These are phyloP conservation scores for Thinopyrum elongatum DNA, from an alignment of 176 grass and related monocot genomes.

Conservation along the genomic window DNA sequence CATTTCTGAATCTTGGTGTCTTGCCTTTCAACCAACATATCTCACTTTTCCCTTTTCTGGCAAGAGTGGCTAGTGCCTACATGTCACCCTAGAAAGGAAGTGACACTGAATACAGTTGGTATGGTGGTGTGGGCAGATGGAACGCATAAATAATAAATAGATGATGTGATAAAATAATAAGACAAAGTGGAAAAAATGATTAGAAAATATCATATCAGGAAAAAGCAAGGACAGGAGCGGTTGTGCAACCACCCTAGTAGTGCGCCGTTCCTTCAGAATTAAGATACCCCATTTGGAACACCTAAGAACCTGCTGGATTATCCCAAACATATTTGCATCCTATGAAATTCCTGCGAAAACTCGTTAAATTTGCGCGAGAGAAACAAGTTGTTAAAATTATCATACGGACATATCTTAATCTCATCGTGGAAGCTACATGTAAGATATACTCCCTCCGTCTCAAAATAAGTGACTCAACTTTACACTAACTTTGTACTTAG, in stretches of 20 bases:
- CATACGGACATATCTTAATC: not conserved
- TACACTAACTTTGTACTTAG: too few relatives aligned
- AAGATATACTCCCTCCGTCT: too few relatives aligned
- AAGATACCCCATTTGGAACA: not conserved
- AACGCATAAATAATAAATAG: too few relatives aligned
- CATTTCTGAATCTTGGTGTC: conserved; percentile 10
- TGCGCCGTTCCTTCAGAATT: not conserved
- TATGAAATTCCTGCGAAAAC: not conserved
- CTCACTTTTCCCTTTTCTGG: conserved; percentile 23
- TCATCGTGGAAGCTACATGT: not conserved
- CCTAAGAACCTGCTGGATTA: too few relatives aligned
- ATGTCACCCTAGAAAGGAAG: conserved; percentile 9
- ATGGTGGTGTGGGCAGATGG: not conserved
- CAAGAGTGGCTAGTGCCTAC: conserved; percentile 8
- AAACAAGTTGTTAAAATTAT: not conserved
- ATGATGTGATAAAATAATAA: not conserved
- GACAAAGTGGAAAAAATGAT: not conserved
- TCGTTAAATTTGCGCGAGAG: not conserved
- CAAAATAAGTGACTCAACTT: too few relatives aligned
- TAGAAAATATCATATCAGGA: not conserved
- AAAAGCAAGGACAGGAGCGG: not conserved
- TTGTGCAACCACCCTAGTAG: not conserved
- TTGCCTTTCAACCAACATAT: conserved; percentile 24
- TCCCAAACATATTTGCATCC: not conserved
- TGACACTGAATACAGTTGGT: not conserved